Evolutionary conservation across 345 rosid genomes (phyloP).

Genomic region (Dipteronia dyeriana): DNA sequence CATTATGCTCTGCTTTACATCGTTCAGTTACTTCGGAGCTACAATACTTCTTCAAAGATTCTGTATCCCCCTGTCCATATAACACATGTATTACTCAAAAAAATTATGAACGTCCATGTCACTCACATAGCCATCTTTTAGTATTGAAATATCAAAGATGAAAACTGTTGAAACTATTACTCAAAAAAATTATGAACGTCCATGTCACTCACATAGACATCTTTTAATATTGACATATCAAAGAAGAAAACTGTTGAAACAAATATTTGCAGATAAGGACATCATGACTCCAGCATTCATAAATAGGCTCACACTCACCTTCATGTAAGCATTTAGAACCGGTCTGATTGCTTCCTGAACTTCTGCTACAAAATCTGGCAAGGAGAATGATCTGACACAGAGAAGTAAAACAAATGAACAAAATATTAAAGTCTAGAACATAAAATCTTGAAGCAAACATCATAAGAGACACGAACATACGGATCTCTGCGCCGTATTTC

Average conservation of each 20-base stretch:
- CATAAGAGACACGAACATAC: conserved; percentile 45
- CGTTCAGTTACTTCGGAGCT: conserved; percentile 74
- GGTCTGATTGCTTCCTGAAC: conserved; percentile 88
- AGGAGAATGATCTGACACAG: conserved; percentile 74
- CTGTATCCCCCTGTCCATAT: conserved; percentile 61
- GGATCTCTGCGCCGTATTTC: conserved; percentile 89
- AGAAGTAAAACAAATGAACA: conserved; percentile 11
- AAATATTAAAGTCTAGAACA: conserved; percentile 8
- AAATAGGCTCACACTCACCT: conserved; percentile 41
- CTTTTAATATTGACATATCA: not conserved
- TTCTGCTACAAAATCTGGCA: conserved; percentile 83
- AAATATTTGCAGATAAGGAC: not conserved
- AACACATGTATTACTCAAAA: conserved; percentile 9
- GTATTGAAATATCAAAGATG: not conserved
- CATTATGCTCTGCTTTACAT: conserved; percentile 74
- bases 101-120: not conserved
- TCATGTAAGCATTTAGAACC: conserved; percentile 76
- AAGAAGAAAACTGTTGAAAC: not conserved
- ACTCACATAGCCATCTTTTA: not conserved
- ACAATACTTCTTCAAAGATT: conserved; percentile 80
- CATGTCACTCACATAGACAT: not conserved
- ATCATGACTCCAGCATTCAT: not conserved
- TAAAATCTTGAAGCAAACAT: conserved; percentile 18
- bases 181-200: no score
- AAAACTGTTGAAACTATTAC: not conserved